Evolutionary conservation across 2,329 filamentous ascomycete genomes (phyloP).

Genomic region (Colletotrichum musicola): DNA sequence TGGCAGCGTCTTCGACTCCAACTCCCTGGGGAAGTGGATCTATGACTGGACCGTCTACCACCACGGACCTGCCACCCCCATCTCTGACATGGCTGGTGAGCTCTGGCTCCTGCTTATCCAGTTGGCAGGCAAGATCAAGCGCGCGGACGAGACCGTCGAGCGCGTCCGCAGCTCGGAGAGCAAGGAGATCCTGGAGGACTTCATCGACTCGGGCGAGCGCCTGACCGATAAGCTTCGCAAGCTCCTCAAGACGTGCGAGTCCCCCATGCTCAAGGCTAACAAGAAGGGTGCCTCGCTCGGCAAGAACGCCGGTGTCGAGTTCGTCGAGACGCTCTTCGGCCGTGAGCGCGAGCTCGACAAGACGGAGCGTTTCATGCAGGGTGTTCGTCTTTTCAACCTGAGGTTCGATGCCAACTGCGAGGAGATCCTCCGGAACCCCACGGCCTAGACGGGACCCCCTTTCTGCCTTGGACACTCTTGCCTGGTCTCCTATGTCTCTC

Average conservation of each 20-base stretch:
- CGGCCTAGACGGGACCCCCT: slow-evolving; percentile 55
- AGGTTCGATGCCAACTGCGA: slow-evolving; percentile 97
- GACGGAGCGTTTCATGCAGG: slow-evolving; percentile 94
- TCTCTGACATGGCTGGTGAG: slow-evolving; percentile 92
- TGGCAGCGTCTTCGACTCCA: slow-evolving; percentile 96
- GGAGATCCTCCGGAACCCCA: slow-evolving; percentile 79
- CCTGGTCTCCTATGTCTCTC: slow-evolving; percentile 38
- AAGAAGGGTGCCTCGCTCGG: slow-evolving; percentile 84
- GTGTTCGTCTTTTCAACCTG: slow-evolving; percentile 88
- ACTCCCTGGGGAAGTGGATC: slow-evolving; percentile 98
- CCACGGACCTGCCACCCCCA: slow-evolving; percentile 83
- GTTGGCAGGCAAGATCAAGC: slow-evolving; percentile 92
- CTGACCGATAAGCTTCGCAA: slow-evolving; percentile 87
- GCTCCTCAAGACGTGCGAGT: slow-evolving; percentile 90
- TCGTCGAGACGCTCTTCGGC: slow-evolving; percentile 95
- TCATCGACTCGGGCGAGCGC: slow-evolving; percentile 88
- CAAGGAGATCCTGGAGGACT: slow-evolving; percentile 87
- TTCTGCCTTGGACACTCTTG: slow-evolving; percentile 10
- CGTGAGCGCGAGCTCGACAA: slow-evolving; percentile 89
- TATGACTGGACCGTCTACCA: slow-evolving; percentile 99
- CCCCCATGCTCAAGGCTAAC: slow-evolving; percentile 88
- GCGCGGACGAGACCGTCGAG: slow-evolving; percentile 81
- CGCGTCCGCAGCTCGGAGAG: slow-evolving; percentile 80
- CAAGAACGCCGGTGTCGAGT: slow-evolving; percentile 92
- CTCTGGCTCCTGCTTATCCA: slow-evolving; percentile 96